Evolutionary conservation across 2,329 filamentous ascomycete species (phyloP).

Genomic region (Elsinoe ampelina): DNA sequence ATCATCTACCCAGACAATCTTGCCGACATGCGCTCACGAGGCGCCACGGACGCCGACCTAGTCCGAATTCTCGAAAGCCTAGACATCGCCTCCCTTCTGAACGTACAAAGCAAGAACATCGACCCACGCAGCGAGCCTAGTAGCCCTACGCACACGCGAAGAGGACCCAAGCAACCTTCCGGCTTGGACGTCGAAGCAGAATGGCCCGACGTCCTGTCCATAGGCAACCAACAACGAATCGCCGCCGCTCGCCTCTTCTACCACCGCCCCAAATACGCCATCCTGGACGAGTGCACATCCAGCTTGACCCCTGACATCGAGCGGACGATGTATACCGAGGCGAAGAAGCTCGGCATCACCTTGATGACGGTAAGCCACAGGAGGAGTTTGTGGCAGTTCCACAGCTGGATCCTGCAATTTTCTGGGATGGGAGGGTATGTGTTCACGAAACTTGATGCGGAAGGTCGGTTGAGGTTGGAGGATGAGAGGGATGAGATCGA

Average conservation of each 20-base stretch:
- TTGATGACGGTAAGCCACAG: slow-evolving; percentile 95
- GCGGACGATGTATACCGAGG: slow-evolving; percentile 92
- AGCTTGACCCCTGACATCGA: slow-evolving; percentile 93
- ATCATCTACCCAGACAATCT: slow-evolving; percentile 92
- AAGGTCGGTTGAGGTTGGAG: slow-evolving; percentile 73
- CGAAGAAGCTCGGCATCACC: slow-evolving; percentile 82
- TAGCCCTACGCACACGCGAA: slow-evolving; percentile 10
- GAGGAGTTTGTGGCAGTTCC: slow-evolving; percentile 91
- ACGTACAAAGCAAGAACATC: slow-evolving; percentile 49
- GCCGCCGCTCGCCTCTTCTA: slow-evolving; percentile 96
- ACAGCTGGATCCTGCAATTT: slow-evolving; percentile 89
- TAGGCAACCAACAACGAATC: slow-evolving; percentile 87
- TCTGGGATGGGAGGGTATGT: slow-evolving; percentile 88
- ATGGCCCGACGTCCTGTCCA: slow-evolving; percentile 90
- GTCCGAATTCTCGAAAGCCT: slow-evolving; percentile 66
- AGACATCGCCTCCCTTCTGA: slow-evolving; percentile 73
- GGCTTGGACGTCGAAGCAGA: slow-evolving; percentile 93
- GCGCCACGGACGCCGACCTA: slow-evolving; percentile 73
- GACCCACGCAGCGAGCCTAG: neutral
- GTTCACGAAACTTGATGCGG: slow-evolving; percentile 83
- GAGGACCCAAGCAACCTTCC: slow-evolving; percentile 13
- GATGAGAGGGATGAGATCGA: slow-evolving; percentile 96
- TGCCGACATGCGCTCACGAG: slow-evolving; percentile 76
- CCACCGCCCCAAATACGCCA: slow-evolving; percentile 84
- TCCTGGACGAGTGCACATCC: slow-evolving; percentile 92